Conservation (phyloP, 768 basidiomycete species). For the Cystobasidium tubakii region DNA sequence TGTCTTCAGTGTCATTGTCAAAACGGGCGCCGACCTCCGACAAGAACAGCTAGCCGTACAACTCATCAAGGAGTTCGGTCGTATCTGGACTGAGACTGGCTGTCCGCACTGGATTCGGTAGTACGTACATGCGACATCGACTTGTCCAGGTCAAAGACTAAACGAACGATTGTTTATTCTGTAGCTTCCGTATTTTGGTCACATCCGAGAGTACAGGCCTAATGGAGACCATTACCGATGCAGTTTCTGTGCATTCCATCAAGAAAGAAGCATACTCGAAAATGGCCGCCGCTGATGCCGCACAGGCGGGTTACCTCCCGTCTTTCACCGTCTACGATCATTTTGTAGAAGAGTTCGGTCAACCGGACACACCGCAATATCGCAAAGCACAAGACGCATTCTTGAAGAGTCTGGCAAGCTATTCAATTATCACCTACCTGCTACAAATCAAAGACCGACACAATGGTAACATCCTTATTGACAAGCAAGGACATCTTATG, state of each 20-base stretch:
- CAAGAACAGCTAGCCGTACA: slow-evolving; percentile 97
- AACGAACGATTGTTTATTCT: not conserved
- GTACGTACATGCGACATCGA: slow-evolving; percentile 52
- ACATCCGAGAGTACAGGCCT: slow-evolving; percentile 87
- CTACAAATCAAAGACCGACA: slow-evolving; percentile 98
- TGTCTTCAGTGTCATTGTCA: slow-evolving; percentile 87
- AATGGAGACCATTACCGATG: slow-evolving; percentile 96
- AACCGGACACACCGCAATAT: slow-evolving; percentile 78
- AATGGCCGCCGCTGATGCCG: slow-evolving; percentile 58
- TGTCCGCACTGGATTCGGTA: slow-evolving; percentile 90
- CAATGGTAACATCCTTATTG: slow-evolving; percentile 94
- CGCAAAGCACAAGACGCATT: slow-evolving; percentile 87
- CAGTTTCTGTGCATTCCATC: slow-evolving; percentile 97
- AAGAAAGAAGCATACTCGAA: slow-evolving; percentile 98
- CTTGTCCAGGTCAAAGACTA: slow-evolving; percentile 9
- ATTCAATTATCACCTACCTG: slow-evolving; percentile 90
- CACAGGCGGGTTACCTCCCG: slow-evolving; percentile 36
- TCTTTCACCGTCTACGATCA: slow-evolving; percentile 85
- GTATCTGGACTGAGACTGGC: slow-evolving; percentile 91
- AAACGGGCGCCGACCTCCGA: slow-evolving; percentile 90
- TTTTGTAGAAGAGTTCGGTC: slow-evolving; percentile 84
- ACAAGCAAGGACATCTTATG: slow-evolving; percentile 87
- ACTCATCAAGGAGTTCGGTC: slow-evolving; percentile 81
- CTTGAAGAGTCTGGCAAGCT: slow-evolving; percentile 56
- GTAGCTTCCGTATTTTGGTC: slow-evolving; percentile 89